These are phyloP conservation scores for Colletotrichum costaricense DNA, from an alignment of 2,329 filamentous ascomycete genomes.

Conservation along the genomic window DNA sequence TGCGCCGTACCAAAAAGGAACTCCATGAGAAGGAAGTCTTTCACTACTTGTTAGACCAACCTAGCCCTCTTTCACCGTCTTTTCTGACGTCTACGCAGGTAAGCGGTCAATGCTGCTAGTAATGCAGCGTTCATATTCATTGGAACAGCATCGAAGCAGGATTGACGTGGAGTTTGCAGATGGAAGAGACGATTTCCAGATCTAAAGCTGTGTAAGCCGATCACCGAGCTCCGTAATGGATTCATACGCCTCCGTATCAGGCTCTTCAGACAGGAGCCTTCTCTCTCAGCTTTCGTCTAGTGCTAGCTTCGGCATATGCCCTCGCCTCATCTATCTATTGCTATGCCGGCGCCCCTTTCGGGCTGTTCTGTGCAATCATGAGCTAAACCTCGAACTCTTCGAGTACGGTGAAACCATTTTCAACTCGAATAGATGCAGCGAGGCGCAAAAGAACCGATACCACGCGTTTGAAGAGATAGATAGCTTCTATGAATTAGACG, in stretches of 20 bases:
- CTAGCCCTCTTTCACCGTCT: not conserved
- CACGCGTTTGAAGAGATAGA: not conserved
- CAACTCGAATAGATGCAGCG: not conserved
- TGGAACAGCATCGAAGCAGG: not conserved
- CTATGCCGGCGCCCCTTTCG: too few relatives aligned
- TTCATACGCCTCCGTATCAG: not conserved
- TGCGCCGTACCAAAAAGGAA: not conserved
- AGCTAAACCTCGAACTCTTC: not conserved
- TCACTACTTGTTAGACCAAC: not conserved
- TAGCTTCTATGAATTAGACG: not conserved
- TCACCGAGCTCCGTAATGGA: not conserved
- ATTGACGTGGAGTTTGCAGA: conserved; percentile 15
- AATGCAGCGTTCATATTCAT: not conserved
- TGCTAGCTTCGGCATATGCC: not conserved
- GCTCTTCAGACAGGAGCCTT: not conserved
- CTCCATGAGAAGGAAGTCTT: not conserved
- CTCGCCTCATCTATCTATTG: not conserved
- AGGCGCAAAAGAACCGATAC: not conserved
- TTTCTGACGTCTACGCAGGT: not conserved
- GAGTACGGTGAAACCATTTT: too few relatives aligned
- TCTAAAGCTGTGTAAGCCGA: not conserved
- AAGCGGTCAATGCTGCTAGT: not conserved
- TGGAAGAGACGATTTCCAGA: conserved; percentile 5
- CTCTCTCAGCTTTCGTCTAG: not conserved
- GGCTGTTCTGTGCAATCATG: not conserved